phyloP scores from a whole-genome alignment of 805 yeast species.

The Lipomyces starkeyi region DNA sequence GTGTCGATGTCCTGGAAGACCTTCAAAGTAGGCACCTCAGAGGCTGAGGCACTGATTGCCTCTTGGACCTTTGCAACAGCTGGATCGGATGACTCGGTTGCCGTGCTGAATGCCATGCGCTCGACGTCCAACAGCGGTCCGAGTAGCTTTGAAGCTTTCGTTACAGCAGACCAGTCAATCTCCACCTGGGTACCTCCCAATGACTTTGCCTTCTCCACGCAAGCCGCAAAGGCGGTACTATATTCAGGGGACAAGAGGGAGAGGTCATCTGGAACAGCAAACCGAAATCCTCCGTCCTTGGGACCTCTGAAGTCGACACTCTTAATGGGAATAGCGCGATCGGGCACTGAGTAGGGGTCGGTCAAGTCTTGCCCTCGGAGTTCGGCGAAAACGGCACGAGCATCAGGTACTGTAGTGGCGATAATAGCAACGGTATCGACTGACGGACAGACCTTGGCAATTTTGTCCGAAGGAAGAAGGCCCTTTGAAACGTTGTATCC shows the following conservation, averaged over 20 bases:
- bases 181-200: conserved; percentile 30
- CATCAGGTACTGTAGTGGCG: conserved; percentile 29
- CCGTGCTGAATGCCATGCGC: conserved; percentile 23
- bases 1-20: conserved; percentile 26
- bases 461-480: conserved; percentile 22
- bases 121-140: conserved; percentile 22
- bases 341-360: conserved; percentile 30
- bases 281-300: conserved; percentile 33
- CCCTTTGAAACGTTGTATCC: conserved; percentile 34
- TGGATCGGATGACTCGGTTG: background rate
- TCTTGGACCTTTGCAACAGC: conserved; percentile 15
- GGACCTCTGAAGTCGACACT: conserved; percentile 37
- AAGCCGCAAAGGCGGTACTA: conserved; percentile 12
- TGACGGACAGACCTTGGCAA: conserved; percentile 30
- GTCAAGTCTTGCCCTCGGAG: conserved; percentile 26
- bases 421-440: conserved; percentile 28
- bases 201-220: conserved; percentile 22
- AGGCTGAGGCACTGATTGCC: conserved; percentile 10
- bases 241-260: conserved; percentile 20
- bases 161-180: conserved; percentile 26
- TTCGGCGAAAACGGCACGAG: conserved; percentile 32
- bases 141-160: conserved; percentile 17
- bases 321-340: conserved; percentile 32
- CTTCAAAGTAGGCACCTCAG: conserved; percentile 17
- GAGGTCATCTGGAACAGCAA: conserved; percentile 30